Conservation (phyloP, 306 rosid species). For the Inga laurina region DNA sequence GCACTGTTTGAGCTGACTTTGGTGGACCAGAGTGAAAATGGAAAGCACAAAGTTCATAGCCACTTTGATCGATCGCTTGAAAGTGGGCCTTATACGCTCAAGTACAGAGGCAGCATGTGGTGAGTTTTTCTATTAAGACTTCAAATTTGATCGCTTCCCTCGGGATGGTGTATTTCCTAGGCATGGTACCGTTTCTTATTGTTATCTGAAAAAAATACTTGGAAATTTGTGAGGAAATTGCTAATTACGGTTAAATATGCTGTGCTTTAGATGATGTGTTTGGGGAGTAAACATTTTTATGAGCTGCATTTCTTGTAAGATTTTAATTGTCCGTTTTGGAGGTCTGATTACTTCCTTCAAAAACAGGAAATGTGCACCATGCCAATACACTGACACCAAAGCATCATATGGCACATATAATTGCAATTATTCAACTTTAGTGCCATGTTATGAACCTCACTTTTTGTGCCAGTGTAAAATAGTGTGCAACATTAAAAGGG, state of each 20-base stretch:
- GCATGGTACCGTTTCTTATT: neutral
- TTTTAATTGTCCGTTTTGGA: neutral
- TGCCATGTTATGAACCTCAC: neutral
- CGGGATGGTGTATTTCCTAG: neutral
- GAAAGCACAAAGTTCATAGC: neutral
- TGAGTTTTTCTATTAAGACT: constrained; percentile 25
- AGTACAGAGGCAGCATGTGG: constrained; percentile 99
- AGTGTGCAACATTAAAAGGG: neutral
- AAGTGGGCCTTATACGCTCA: constrained; percentile 85
- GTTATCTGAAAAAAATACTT: neutral
- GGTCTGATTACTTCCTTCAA: neutral
- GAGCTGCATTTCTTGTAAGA: neutral
- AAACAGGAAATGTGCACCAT: neutral
- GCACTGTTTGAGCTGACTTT: neutral
- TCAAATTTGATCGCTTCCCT: neutral
- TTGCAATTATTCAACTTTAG: neutral
- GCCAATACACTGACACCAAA: neutral
- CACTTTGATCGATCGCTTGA: constrained; percentile 3
- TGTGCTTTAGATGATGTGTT: neutral
- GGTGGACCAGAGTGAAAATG: neutral
- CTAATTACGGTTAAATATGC: neutral
- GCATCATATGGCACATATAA: neutral
- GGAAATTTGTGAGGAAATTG: neutral
- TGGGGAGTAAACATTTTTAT: neutral
- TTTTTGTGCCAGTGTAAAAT: neutral